Conservation (phyloP, 495 filamentous ascomycete species). For the Neurospora hispaniola region DNA sequence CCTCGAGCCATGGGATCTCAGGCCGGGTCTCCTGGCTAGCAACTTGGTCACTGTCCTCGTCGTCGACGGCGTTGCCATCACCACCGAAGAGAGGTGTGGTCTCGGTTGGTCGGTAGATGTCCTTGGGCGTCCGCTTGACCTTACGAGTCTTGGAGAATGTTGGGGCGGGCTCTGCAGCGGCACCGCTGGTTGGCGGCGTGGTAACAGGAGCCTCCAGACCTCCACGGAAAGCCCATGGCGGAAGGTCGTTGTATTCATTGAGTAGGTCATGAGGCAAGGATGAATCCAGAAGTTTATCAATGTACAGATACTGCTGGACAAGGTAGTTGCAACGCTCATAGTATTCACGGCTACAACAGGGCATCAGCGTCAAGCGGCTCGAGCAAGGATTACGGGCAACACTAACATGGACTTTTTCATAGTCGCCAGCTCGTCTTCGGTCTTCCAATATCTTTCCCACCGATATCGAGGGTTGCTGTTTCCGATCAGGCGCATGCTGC, state of each 20-base stretch:
- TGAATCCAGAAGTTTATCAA: conserved; percentile 82
- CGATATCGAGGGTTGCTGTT: conserved; percentile 64
- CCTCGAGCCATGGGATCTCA: conserved; percentile 45
- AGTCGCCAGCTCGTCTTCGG: conserved; percentile 48
- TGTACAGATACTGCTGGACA: conserved; percentile 81
- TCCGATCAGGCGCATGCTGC: conserved; percentile 67
- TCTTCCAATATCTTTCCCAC: conserved; percentile 68
- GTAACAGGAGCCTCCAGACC: conserved; percentile 44
- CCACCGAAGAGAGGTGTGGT: conserved; percentile 48
- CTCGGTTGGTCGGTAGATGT: conserved; percentile 70
- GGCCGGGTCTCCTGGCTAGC: conserved; percentile 20
- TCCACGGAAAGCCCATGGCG: conserved; percentile 24
- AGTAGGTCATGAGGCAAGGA: conserved; percentile 77
- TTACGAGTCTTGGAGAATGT: conserved; percentile 12
- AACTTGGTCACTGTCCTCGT: conserved; percentile 15
- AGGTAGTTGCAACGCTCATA: conserved; percentile 77
- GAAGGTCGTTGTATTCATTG: conserved; percentile 65
- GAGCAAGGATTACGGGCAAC: background rate
- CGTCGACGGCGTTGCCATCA: conserved; percentile 20
- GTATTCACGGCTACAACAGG: conserved; percentile 49
- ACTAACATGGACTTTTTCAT: conserved; percentile 56
- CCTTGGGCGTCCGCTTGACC: conserved; percentile 64
- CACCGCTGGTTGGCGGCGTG: conserved; percentile 21
- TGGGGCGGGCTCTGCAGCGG: conserved; percentile 30
- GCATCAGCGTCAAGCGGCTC: background rate